A percentile compares a stretch with the other conserved stretches of the same genome.
These are phyloP conservation scores for Petasospora rhodanensis DNA, from an alignment of 1,139 yeast species.

Conservation along the genomic window DNA sequence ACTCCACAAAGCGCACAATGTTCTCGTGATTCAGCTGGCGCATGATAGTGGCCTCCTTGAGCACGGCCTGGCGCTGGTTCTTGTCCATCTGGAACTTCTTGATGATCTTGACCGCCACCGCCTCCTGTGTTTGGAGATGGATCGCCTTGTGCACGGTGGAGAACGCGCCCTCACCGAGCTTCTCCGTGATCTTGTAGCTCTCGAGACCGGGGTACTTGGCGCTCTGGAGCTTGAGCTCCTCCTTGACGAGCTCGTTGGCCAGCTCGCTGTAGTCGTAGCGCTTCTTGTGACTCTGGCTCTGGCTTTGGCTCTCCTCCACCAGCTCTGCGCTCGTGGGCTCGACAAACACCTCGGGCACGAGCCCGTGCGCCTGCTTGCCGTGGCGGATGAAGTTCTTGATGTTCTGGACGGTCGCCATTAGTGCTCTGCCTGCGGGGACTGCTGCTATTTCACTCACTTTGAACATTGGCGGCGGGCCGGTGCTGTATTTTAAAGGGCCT, in stretches of 20 bases:
- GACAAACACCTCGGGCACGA: constrained; percentile 7
- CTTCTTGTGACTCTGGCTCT: no score
- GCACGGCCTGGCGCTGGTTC: constrained; percentile 54
- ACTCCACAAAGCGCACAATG: constrained; percentile 66
- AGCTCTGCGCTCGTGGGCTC: constrained; percentile 3
- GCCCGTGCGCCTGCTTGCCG: constrained; percentile 61
- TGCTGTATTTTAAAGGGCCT: no score
- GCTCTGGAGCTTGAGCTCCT: constrained; percentile 19
- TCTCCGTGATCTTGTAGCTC: constrained; percentile 31
- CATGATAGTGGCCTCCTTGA: constrained; percentile 86
- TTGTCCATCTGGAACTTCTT: constrained; percentile 58
- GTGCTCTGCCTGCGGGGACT: background rate
- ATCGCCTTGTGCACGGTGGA: constrained; percentile 78
- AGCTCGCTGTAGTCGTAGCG: constrained; percentile 23
- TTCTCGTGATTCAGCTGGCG: constrained; percentile 67
- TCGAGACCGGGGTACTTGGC: constrained; percentile 22
- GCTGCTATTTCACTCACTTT: constrained; percentile 4
- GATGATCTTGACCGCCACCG: constrained; percentile 83
- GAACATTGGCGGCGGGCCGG: no score
- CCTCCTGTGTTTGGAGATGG: constrained; percentile 39
- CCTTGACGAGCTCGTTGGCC: constrained; percentile 24
- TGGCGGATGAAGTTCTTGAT: constrained; percentile 79
- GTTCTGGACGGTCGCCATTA: constrained; percentile 35
- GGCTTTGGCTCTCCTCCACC: no score
- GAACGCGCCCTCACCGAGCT: constrained; percentile 85